Conservation (phyloP, 257 asterid species). For the Nicotiana knightiana region DNA sequence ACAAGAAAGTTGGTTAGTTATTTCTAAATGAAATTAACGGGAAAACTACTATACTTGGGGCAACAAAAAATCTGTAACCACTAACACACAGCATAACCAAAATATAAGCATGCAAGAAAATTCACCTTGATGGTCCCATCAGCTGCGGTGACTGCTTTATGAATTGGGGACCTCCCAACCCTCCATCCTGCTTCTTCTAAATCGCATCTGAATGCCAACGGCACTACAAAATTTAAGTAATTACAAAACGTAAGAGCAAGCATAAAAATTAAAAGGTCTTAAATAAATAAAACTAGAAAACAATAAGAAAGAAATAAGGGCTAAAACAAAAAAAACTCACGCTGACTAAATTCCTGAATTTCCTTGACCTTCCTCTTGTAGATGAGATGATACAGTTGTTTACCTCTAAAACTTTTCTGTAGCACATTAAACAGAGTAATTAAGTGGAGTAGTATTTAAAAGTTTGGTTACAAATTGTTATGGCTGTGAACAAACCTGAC, state of each 20-base stretch:
- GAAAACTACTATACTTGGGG: neutral
- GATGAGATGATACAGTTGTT: slow-evolving; percentile 75
- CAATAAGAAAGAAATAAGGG: neutral
- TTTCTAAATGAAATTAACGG: neutral
- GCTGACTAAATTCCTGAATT: slow-evolving; percentile 61
- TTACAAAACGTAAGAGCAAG: neutral
- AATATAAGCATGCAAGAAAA: slow-evolving; percentile 8
- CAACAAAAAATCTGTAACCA: no score
- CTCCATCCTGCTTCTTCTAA: slow-evolving; percentile 82
- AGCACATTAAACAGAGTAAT: neutral
- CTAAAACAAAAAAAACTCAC: slow-evolving; percentile 33
- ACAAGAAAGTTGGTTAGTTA: neutral
- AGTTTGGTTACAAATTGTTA: neutral
- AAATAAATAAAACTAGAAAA: neutral
- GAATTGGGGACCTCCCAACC: slow-evolving; percentile 73
- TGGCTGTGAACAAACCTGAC: slow-evolving; percentile 37
- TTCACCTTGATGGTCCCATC: slow-evolving; percentile 94
- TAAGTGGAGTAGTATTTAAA: neutral
- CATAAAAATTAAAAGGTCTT: neutral
- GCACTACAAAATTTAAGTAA: slow-evolving; percentile 44
- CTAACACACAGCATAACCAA: neutral
- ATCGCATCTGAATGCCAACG: slow-evolving; percentile 75
- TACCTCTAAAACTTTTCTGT: slow-evolving; percentile 84
- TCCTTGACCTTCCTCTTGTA: slow-evolving; percentile 79
- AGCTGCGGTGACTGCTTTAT: slow-evolving; percentile 58